Conservation (phyloP, 106 monocot genomes). For the Phalaenopsis aphrodite region DNA sequence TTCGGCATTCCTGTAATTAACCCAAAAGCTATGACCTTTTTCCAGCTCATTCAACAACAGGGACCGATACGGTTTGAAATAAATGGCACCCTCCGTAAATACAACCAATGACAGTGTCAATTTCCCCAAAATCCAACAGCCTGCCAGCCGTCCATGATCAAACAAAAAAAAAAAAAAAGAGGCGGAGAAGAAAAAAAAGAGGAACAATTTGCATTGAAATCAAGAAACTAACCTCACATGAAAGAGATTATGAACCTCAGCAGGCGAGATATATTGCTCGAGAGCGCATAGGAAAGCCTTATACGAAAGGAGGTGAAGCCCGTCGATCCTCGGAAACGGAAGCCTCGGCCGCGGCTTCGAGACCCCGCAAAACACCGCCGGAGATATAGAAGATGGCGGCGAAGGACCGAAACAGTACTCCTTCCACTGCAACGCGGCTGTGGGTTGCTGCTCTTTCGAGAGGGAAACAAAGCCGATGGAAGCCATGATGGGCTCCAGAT, state of each 20-base stretch:
- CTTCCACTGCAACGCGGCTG: constrained; percentile 19
- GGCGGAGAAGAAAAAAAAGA: neutral
- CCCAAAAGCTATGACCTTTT: neutral
- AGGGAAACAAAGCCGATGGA: constrained; percentile 38
- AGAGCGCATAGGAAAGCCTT: constrained; percentile 52
- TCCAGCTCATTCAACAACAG: neutral
- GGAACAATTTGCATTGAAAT: neutral
- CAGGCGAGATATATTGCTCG: constrained; percentile 40
- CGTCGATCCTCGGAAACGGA: constrained; percentile 55
- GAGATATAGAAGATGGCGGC: neutral
- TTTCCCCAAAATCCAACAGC: neutral
- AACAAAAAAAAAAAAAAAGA: neutral
- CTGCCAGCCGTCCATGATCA: neutral
- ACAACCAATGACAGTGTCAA: neutral
- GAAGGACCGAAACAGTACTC: constrained; percentile 35
- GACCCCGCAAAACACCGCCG: neutral
- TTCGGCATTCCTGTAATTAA: neutral
- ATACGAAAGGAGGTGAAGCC: constrained; percentile 49
- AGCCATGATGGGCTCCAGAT: constrained; percentile 68
- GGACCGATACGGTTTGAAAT: neutral
- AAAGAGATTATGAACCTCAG: constrained; percentile 41
- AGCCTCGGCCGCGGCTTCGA: constrained; percentile 22
- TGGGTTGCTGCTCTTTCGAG: neutral
- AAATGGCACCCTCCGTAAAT: constrained; percentile 1
- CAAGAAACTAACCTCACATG: constrained; percentile 49